phyloP scores from a whole-genome alignment of 139 green algal species.

The Chlamydomonas sphaeroides region DNA sequence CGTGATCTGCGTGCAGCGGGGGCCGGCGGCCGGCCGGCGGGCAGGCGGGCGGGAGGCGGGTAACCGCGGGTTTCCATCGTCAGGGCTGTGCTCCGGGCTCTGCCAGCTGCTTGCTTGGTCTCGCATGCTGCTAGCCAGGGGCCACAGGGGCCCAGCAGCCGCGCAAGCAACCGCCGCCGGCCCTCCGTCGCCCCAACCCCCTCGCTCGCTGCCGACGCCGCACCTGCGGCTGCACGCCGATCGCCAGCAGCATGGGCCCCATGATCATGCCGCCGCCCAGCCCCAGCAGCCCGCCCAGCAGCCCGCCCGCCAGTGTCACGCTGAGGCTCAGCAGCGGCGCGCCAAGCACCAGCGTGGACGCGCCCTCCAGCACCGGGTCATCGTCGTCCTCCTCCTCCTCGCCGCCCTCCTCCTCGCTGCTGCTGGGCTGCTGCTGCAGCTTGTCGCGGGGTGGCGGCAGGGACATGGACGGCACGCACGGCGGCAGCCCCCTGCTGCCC shows the following conservation, averaged over 20 bases:
- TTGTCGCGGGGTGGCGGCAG: no score
- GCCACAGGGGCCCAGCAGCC: no score
- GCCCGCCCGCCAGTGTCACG: slow-evolving; percentile 27
- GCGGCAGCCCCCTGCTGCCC: no score
- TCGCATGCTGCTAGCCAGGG: no score
- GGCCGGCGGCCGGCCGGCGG: no score
- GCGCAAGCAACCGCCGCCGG: no score
- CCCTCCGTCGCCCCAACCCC: background rate
- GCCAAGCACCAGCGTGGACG: background rate
- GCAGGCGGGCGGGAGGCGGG: no score
- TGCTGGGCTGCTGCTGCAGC: no score
- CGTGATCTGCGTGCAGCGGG: slow-evolving; percentile 49
- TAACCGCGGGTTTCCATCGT: no score
- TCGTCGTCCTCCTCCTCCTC: background rate
- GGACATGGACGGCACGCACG: no score
- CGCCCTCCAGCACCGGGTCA: background rate
- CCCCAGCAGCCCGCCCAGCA: slow-evolving; percentile 46
- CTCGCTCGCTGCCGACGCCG: background rate
- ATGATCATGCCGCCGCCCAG: slow-evolving; percentile 79
- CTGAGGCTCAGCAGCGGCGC: background rate
- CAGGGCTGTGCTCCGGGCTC: no score
- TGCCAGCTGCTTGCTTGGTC: no score
- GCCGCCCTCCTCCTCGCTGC: background rate
- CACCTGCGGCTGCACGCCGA: slow-evolving; percentile 61
- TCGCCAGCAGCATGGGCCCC: slow-evolving; percentile 60